Conservation (phyloP, 1,139 yeast genomes). For the Scheffersomyces illinoinensis region DNA sequence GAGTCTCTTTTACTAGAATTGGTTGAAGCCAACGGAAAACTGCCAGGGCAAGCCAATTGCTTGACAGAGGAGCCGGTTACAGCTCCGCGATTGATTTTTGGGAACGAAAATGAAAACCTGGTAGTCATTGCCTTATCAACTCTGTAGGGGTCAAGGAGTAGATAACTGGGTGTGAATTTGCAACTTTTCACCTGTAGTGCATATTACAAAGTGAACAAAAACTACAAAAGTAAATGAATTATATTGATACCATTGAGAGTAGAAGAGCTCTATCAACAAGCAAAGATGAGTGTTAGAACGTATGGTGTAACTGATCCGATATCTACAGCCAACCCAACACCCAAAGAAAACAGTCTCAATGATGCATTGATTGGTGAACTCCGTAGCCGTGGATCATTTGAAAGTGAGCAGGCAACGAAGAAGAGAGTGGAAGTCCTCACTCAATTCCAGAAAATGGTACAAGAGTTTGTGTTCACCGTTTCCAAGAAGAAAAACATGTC, state of each 20-base stretch:
- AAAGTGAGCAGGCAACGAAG: conserved; percentile 75
- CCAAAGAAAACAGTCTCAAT: conserved; percentile 73
- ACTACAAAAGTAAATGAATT: not conserved
- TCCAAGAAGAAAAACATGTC: conserved; percentile 85
- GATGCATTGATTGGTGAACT: conserved; percentile 77
- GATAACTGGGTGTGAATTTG: not conserved
- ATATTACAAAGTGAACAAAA: not conserved
- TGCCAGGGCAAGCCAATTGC: not conserved
- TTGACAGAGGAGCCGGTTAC: not conserved
- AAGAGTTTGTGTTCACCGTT: conserved; percentile 81
- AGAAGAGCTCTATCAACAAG: conserved; percentile 4
- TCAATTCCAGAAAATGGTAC: conserved; percentile 66
- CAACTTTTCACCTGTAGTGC: not conserved
- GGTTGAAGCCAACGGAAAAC: not conserved
- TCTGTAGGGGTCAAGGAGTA: not conserved
- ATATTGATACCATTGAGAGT: not conserved
- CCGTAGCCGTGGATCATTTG: conserved; percentile 86
- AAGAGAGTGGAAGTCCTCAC: conserved; percentile 76
- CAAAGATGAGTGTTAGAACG: conserved; percentile 24
- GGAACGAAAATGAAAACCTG: not conserved
- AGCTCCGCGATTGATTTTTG: not conserved
- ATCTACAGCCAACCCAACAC: conserved; percentile 79
- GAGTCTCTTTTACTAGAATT: not conserved
- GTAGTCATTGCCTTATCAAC: not conserved
- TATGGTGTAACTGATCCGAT: conserved; percentile 93